These are phyloP conservation scores for Cladobotryum mycophilum DNA, from an alignment of 2,329 filamentous ascomycete genomes.

Conservation along the genomic window DNA sequence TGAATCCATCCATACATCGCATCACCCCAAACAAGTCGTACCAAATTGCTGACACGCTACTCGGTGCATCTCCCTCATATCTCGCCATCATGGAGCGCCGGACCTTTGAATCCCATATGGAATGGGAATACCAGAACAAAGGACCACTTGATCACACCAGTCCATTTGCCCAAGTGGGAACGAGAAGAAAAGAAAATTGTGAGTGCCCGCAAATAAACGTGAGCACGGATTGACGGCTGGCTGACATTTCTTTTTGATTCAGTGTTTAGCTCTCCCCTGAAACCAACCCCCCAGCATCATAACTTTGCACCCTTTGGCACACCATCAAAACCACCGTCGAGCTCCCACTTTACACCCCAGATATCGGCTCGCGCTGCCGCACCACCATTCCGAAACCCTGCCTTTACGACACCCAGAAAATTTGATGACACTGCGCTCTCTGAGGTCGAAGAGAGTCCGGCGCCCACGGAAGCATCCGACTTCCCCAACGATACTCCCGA, in stretches of 20 bases:
- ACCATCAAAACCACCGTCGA: conserved; percentile 37
- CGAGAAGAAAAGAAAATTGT: conserved; percentile 36
- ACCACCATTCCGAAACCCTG: conserved; percentile 54
- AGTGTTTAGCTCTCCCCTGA: conserved; percentile 35
- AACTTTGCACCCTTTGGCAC: conserved; percentile 32
- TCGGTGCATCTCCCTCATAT: background rate
- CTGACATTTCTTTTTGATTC: conserved; percentile 1
- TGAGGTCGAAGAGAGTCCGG: conserved; percentile 56
- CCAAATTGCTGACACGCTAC: too few relatives aligned
- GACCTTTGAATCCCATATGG: conserved; percentile 57
- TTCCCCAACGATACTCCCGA: conserved; percentile 47
- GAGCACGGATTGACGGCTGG: background rate
- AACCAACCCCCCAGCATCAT: conserved; percentile 26
- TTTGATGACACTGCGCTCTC: conserved; percentile 48
- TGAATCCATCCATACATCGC: conserved; percentile 1
- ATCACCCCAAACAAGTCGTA: background rate
- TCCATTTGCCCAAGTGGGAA: conserved; percentile 52
- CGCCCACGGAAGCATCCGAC: conserved; percentile 51
- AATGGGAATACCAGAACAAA: conserved; percentile 57
- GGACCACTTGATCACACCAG: conserved; percentile 54
- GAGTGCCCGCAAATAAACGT: conserved; percentile 15
- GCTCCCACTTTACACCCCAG: conserved; percentile 42
- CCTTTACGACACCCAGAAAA: conserved; percentile 58
- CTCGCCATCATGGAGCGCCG: conserved; percentile 42
- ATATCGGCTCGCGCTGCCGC: conserved; percentile 37